phyloP scores from a whole-genome alignment of 768 basidiomycete genomes.

The Rhodotorula diobovata region DNA sequence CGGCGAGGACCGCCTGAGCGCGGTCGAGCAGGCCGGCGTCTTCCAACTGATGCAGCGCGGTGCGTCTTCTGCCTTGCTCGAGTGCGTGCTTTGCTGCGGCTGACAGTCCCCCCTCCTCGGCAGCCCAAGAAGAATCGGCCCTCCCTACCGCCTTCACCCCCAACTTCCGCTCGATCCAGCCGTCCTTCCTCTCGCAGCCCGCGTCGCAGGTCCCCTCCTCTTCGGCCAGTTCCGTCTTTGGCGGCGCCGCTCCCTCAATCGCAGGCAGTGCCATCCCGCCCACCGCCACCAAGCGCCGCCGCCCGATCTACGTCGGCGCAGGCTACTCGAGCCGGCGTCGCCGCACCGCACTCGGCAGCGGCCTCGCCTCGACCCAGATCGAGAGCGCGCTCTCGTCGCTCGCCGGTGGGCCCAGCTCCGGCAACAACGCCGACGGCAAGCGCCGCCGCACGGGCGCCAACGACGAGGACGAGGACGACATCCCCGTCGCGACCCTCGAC shows the following conservation, averaged over 20 bases:
- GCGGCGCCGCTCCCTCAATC: not conserved
- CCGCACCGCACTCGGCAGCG: not conserved
- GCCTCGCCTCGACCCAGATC: not conserved
- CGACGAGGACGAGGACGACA: conserved; percentile 12
- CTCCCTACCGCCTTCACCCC: conserved; percentile 36
- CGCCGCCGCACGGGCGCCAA: conserved; percentile 6
- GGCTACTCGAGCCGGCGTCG: conserved; percentile 29
- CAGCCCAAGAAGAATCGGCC: conserved; percentile 10
- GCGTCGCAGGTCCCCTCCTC: not conserved
- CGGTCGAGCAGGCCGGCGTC: conserved; percentile 37
- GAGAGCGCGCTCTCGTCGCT: conserved; percentile 17
- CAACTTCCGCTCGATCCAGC: conserved; percentile 12
- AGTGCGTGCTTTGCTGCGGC: not conserved
- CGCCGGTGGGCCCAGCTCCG: not conserved
- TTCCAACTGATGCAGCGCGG: conserved; percentile 36
- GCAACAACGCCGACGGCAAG: conserved; percentile 27
- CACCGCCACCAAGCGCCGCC: conserved; percentile 8
- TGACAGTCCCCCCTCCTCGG: not conserved
- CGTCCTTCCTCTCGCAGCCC: not conserved
- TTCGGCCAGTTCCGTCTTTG: not conserved
- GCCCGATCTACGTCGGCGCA: conserved; percentile 34
- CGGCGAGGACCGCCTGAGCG: conserved; percentile 23
- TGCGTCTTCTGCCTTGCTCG: not conserved
- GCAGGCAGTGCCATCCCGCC: not conserved
- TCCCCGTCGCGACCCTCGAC: conserved; percentile 24